Evolutionary conservation across 306 rosid genomes (phyloP), one percentile per base, ranked within the genome.

Genomic region (Amphicarpaea edgeworthii): DNA sequence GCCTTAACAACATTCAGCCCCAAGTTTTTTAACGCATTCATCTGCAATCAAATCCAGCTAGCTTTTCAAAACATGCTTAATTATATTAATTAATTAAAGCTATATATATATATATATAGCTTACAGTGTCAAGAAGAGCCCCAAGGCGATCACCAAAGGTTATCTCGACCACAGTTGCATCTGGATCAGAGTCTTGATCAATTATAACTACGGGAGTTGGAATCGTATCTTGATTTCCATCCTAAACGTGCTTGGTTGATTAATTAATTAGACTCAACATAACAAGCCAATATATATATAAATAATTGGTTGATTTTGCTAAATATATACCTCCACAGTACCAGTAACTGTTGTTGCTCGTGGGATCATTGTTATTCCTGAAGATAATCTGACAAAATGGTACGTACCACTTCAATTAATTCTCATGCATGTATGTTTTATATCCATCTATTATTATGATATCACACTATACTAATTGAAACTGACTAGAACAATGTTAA

Each of bases 61-160:
- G 58, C 24, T 47, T 23, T 28, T 34, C 9, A 34, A 34, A 6
- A 6, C 8, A 1, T 19, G 5, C 8, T 51, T n/a, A n/a, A n/a
- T n/a, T 51, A 34, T 50, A 26, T 12, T 58, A 12, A 0, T 28
- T 28, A 28, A 28, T 28, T 28, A 28, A n/a, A n/a, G n/a, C n/a
- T n/a, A 3, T 28, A 28, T 28, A 28, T 5, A 28, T 28, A 28
- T 28, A 28, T n/a, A 28, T 28, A 28, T 5, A 28, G 26, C 68
- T 46, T 16, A 37, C 99, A 3, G 98, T 96, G 83, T 96, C 99
- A 10, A 96, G 88, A 79, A 96, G 99, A 65, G 96, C 91, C 20
- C 99, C 99, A n/a, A 96, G 99, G 54, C 97, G 92, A 79, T 95
- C 98, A 3, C 99, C 99, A 46, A 92, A 95, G 77, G 99, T 92